A percentile compares a stretch with the other conserved stretches of the same genome.
Evolutionary conservation across 331 rosid species (phyloP).

Genomic region (Rosa hybrid): DNA sequence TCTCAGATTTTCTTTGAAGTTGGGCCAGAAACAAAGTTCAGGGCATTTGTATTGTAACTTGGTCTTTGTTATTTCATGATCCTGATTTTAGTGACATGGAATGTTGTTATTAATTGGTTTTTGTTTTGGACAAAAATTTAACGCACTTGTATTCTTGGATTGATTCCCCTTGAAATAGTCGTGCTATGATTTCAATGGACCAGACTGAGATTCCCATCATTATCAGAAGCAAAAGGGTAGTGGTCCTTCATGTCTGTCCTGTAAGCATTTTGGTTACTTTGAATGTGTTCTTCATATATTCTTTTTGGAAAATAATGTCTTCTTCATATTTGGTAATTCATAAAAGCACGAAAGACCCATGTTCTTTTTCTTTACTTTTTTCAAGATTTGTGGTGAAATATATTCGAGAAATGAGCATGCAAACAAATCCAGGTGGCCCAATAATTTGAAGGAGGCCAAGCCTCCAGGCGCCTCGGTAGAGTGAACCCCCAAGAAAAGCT

Average conservation of each 20-base stretch:
- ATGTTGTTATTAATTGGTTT: background rate
- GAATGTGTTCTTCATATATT: background rate
- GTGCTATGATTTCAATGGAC: slow-evolving; percentile 10
- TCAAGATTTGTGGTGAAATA: background rate
- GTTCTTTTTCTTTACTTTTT: background rate
- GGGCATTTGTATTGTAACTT: background rate
- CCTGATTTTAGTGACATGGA: background rate
- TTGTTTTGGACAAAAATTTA: slow-evolving; percentile 5
- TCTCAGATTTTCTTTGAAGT: background rate
- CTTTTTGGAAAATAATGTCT: too few relatives aligned
- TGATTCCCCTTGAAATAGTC: background rate
- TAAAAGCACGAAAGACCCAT: background rate
- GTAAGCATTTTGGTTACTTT: background rate
- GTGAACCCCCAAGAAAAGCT: background rate
- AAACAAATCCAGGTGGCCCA: background rate
- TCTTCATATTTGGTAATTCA: background rate
- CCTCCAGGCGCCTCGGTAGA: background rate
- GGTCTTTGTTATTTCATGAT: background rate
- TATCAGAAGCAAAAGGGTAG: slow-evolving; percentile 26
- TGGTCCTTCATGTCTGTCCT: slow-evolving; percentile 33
- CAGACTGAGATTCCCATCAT: slow-evolving; percentile 26
- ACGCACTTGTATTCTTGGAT: background rate
- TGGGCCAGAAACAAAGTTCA: background rate
- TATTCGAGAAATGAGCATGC: background rate
- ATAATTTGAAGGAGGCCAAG: background rate